Conservation (phyloP, 148 eudicot genomes). For the Salicornia ramosissima region DNA sequence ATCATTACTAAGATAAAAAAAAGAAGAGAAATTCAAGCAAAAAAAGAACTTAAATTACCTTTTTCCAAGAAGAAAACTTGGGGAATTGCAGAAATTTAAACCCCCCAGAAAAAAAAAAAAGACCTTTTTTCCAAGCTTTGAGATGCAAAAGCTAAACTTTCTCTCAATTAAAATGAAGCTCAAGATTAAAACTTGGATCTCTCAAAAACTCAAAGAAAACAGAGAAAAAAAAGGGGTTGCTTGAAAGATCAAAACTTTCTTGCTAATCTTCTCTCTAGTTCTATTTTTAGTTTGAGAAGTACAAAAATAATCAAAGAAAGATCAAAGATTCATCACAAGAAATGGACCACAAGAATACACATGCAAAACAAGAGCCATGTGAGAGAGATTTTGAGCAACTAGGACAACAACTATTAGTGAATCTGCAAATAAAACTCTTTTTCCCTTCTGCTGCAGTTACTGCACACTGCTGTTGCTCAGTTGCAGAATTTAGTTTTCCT, state of each 20-base stretch:
- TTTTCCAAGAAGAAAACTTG: slow-evolving; percentile 25
- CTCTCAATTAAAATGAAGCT: neutral
- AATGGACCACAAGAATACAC: slow-evolving; percentile 17
- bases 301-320: neutral
- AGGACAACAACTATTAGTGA: slow-evolving; percentile 11
- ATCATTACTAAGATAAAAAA: neutral
- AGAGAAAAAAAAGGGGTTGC: neutral
- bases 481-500: slow-evolving; percentile 30
- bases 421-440: slow-evolving; percentile 16
- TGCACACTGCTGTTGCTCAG: slow-evolving; percentile 3
- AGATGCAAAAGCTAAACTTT: neutral
- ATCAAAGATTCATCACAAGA: neutral
- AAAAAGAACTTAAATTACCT: slow-evolving; percentile 15
- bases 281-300: neutral
- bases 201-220: slow-evolving; percentile 14
- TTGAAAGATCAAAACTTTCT: slow-evolving; percentile 25
- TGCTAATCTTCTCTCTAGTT: neutral
- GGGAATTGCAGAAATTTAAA: slow-evolving; percentile 4
- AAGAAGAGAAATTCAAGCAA: neutral
- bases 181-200: slow-evolving; percentile 29
- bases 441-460: neutral
- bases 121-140: neutral
- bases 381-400: slow-evolving; percentile 12
- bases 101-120: neutral
- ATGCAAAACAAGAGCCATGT: slow-evolving; percentile 20